Percentiles rank a stretch among this genome's conserved stretches.
These are phyloP conservation scores for Trichoderma sp. DNA, from an alignment of 2,329 filamentous ascomycete species.

Conservation along the genomic window DNA sequence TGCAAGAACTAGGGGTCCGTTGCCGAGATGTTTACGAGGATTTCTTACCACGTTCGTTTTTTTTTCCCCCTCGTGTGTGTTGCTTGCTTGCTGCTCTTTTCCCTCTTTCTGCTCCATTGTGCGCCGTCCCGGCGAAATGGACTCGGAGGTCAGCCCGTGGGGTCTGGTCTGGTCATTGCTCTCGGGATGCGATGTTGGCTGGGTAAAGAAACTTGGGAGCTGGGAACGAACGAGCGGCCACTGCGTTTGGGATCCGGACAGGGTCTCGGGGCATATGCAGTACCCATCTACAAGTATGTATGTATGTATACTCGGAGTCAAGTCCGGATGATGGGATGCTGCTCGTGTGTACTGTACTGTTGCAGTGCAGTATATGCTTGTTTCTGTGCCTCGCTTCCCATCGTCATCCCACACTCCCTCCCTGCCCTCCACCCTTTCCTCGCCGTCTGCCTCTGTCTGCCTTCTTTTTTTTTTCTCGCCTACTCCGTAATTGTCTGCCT, in stretches of 20 bases:
- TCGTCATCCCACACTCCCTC: background rate
- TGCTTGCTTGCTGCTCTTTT: background rate
- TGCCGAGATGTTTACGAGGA: background rate
- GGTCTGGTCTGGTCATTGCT: background rate
- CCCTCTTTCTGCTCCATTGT: background rate
- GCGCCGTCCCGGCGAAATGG: background rate
- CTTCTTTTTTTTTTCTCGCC: background rate
- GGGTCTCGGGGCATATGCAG: background rate
- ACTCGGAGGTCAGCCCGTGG: background rate
- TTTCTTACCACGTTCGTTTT: background rate
- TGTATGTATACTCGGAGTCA: background rate
- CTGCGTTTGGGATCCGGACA: conserved; percentile 12
- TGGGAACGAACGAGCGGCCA: conserved; percentile 17
- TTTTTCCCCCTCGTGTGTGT: background rate
- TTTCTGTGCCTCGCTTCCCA: background rate
- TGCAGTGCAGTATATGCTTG: background rate
- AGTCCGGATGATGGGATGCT: background rate
- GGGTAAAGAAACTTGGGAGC: background rate
- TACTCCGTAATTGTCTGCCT: background rate
- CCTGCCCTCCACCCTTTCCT: background rate
- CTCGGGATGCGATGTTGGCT: conserved; percentile 5
- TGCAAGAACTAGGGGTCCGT: background rate
- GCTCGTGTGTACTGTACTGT: background rate
- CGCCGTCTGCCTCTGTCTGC: background rate
- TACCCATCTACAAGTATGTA: background rate